These are phyloP conservation scores for Thelonectria blattea DNA, from an alignment of 2,329 filamentous ascomycete genomes.

Conservation along the genomic window DNA sequence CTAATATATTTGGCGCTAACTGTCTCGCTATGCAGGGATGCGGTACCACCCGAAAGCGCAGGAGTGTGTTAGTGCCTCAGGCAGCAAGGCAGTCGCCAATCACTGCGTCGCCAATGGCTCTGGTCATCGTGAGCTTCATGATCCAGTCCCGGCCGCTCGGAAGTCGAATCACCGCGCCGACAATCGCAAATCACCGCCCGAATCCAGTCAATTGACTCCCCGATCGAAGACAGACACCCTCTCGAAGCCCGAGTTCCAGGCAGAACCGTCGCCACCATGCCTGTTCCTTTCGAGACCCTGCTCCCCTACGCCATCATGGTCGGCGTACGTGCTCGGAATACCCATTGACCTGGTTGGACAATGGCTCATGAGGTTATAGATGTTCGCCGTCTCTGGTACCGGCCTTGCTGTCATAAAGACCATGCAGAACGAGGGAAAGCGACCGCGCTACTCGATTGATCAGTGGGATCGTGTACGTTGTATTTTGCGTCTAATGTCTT, in stretches of 20 bases:
- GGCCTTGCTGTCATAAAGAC: conserved; percentile 63
- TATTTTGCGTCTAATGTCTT: conserved; percentile 28
- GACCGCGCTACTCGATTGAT: conserved; percentile 64
- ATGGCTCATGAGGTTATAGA: conserved; percentile 51
- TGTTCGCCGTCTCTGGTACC: conserved; percentile 67
- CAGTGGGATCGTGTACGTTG: conserved; percentile 68
- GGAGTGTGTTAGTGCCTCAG: conserved; percentile 29
- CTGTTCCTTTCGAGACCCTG: conserved; percentile 67
- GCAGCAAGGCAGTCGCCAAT: conserved; percentile 37
- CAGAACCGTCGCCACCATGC: conserved; percentile 54
- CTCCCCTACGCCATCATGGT: conserved; percentile 70
- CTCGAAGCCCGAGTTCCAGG: conserved; percentile 36
- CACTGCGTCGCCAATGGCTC: conserved; percentile 38
- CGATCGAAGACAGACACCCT: conserved; percentile 13
- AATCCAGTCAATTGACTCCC: conserved; percentile 34
- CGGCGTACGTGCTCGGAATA: conserved; percentile 53
- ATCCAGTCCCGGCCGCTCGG: conserved; percentile 33
- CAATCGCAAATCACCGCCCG: conserved; percentile 27
- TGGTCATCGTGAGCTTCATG: conserved; percentile 37
- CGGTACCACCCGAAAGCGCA: background rate
- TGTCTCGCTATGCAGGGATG: conserved; percentile 29
- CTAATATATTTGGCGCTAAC: background rate
- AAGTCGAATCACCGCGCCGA: conserved; percentile 28
- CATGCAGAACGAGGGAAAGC: conserved; percentile 66
- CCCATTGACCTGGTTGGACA: conserved; percentile 9